Percentiles rank a stretch among this genome's conserved stretches.
phyloP scores from a whole-genome alignment of 805 yeast species.

The Barnettozyma siamensis region DNA sequence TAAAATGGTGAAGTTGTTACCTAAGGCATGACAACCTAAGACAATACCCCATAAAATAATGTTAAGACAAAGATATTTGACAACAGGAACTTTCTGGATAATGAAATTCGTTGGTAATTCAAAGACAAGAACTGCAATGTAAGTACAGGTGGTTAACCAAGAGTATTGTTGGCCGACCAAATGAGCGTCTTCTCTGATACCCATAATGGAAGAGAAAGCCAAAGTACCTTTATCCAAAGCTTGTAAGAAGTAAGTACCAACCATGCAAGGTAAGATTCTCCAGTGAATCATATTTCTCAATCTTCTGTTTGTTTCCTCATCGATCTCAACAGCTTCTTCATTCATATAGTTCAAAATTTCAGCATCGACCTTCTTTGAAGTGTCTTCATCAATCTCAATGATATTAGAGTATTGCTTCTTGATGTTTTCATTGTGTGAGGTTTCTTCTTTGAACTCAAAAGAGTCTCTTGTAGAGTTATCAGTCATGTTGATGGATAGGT shows the following conservation, averaged over 20 bases:
- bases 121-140: slow-evolving; percentile 10
- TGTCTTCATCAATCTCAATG: not conserved
- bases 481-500: not conserved
- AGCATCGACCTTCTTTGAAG: slow-evolving; percentile 4
- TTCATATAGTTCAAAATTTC: slow-evolving; percentile 8
- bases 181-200: slow-evolving; percentile 32
- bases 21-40: slow-evolving; percentile 40
- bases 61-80: slow-evolving; percentile 38
- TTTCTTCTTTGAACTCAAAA: slow-evolving; percentile 6
- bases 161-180: slow-evolving; percentile 38
- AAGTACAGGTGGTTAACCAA: slow-evolving; percentile 12
- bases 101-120: slow-evolving; percentile 22
- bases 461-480: slow-evolving; percentile 4
- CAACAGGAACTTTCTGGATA: slow-evolving; percentile 45
- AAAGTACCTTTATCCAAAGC: slow-evolving; percentile 37
- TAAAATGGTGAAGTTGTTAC: slow-evolving; percentile 40
- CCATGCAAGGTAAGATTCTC: slow-evolving; percentile 27
- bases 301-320: slow-evolving; percentile 27
- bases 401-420: not conserved
- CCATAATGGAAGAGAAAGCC: slow-evolving; percentile 40
- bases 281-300: slow-evolving; percentile 44
- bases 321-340: slow-evolving; percentile 25
- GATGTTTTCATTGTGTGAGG: slow-evolving; percentile 2
- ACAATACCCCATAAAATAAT: slow-evolving; percentile 45
- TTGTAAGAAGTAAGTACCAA: slow-evolving; percentile 33